Evolutionary conservation across 768 basidiomycete species (phyloP).

Genomic region (Guyanaporus albipodus): DNA sequence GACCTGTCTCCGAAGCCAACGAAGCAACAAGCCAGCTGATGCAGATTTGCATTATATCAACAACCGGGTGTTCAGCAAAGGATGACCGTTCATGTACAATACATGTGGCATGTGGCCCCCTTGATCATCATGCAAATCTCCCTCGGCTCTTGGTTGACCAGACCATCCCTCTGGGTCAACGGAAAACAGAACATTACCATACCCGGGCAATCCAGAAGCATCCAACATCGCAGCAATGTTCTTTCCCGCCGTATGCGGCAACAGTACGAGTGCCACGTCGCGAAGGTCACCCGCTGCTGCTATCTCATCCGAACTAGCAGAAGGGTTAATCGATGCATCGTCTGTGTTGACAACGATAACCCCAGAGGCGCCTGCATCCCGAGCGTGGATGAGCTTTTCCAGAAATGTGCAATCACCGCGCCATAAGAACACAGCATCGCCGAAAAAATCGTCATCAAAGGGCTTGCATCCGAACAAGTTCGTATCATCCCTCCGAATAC

Average conservation of each 20-base stretch:
- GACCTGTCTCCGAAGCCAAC: no score
- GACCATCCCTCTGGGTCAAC: slow-evolving; percentile 40
- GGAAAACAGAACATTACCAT: slow-evolving; percentile 49
- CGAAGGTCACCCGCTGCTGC: slow-evolving; percentile 53
- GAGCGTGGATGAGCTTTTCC: slow-evolving; percentile 72
- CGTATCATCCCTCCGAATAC: slow-evolving; percentile 45
- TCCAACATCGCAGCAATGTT: slow-evolving; percentile 54
- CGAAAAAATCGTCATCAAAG: slow-evolving; percentile 45
- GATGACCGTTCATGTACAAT: slow-evolving; percentile 73
- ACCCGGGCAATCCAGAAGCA: slow-evolving; percentile 41
- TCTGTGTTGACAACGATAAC: slow-evolving; percentile 71
- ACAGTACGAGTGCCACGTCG: slow-evolving; percentile 55
- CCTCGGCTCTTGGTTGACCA: slow-evolving; percentile 15
- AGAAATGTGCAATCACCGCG: slow-evolving; percentile 88
- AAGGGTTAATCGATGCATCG: slow-evolving; percentile 60
- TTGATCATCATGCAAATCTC: slow-evolving; percentile 19
- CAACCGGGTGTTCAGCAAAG: slow-evolving; percentile 72
- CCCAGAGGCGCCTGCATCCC: slow-evolving; percentile 68
- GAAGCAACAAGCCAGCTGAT: no score
- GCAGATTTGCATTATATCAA: slow-evolving; percentile 40
- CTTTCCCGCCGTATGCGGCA: slow-evolving; percentile 51
- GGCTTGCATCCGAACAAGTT: slow-evolving; percentile 61
- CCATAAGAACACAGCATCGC: slow-evolving; percentile 56
- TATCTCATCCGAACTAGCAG: slow-evolving; percentile 55
- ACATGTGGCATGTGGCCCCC: slow-evolving; percentile 43